These are phyloP conservation scores for Asterochloris sp. DNA, from an alignment of 139 green algal species.

Conservation along the genomic window DNA sequence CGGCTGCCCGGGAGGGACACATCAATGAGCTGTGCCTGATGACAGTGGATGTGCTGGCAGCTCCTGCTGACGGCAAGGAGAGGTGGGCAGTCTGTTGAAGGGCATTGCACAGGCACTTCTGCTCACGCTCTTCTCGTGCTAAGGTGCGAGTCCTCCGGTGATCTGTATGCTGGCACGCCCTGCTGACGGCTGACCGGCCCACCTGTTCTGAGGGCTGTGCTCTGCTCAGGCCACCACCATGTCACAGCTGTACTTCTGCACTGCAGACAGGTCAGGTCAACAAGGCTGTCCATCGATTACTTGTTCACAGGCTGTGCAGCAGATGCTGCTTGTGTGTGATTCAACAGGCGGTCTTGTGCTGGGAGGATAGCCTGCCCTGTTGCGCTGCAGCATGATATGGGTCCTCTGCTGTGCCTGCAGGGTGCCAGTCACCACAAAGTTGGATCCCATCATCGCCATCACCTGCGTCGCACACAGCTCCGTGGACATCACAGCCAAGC, in stretches of 20 bases:
- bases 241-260: no score
- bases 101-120: no score
- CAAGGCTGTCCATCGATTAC: no score
- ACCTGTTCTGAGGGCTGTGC: not conserved
- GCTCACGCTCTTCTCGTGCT: no score
- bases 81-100: constrained; percentile 13
- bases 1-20: constrained; percentile 32
- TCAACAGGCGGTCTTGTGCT: no score
- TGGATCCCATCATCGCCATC: constrained; percentile 62
- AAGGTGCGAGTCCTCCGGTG: not conserved
- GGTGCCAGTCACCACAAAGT: constrained; percentile 25
- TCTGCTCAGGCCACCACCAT: no score
- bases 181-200: not conserved
- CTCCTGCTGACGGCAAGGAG: constrained; percentile 41
- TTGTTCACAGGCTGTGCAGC: no score
- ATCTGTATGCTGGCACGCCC: not conserved
- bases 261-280: no score
- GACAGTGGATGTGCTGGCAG: constrained; percentile 54
- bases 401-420: constrained; percentile 12
- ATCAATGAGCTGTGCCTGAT: constrained; percentile 53
- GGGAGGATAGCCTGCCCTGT: no score
- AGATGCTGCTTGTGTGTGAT: no score
- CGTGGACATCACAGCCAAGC: not conserved
- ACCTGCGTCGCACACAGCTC: constrained; percentile 36
- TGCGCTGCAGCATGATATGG: not conserved